Percentiles rank a stretch among this genome's conserved stretches.
Conservation (phyloP, 2,329 filamentous ascomycete species). For the Phaeosphaeria sp. region DNA sequence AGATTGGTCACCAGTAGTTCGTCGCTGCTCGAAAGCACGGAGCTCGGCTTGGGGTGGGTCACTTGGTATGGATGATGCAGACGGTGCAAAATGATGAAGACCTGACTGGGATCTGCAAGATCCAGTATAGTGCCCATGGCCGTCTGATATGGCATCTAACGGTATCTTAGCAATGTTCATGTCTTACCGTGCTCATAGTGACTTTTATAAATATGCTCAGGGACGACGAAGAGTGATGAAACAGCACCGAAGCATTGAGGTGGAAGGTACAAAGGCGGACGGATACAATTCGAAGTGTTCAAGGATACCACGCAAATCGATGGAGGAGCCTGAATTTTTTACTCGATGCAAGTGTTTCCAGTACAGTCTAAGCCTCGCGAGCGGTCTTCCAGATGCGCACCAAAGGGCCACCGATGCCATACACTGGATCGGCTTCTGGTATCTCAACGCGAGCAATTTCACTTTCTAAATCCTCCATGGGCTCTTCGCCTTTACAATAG, state of each 20-base stretch:
- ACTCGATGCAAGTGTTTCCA: not conserved
- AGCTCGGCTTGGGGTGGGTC: not conserved
- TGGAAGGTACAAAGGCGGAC: too few species aligned
- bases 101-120: not conserved
- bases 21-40: not conserved
- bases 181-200: too few species aligned
- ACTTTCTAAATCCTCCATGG: slow-evolving; percentile 2
- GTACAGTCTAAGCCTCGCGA: not conserved
- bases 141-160: too few species aligned
- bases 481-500: slow-evolving; percentile 9
- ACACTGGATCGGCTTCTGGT: slow-evolving; percentile 11
- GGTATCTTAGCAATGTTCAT: too few species aligned
- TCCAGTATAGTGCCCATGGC: too few species aligned
- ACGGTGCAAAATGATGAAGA: not conserved
- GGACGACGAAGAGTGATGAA: too few species aligned
- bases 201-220: too few species aligned
- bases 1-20: not conserved
- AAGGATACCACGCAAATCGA: too few species aligned
- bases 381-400: slow-evolving; percentile 8
- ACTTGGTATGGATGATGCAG: not conserved
- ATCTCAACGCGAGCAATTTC: slow-evolving; percentile 10
- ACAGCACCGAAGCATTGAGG: too few species aligned
- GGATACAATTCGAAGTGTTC: too few species aligned
- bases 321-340: too few species aligned
- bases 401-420: slow-evolving; percentile 7